Percentiles rank a stretch among this genome's conserved stretches.
Conservation (phyloP, 1,284 basidiomycete genomes). For the Malassezia pachydermatis region DNA sequence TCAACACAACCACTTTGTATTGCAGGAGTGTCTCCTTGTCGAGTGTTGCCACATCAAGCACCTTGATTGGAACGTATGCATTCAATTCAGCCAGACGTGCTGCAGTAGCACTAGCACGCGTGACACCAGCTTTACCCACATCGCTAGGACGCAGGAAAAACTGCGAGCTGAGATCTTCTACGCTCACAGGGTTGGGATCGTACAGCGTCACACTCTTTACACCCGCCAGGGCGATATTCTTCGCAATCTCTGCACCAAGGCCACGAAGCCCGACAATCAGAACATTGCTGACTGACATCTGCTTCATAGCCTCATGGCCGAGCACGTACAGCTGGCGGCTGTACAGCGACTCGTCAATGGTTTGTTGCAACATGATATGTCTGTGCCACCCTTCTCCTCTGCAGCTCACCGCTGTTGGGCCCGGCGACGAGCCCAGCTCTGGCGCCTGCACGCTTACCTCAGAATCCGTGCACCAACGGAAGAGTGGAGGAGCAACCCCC, state of each 20-base stretch:
- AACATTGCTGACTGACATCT: slow-evolving; percentile 93
- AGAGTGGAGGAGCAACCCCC: too few species aligned
- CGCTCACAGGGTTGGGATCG: slow-evolving; percentile 75
- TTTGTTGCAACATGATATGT: slow-evolving; percentile 7
- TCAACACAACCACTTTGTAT: slow-evolving; percentile 68
- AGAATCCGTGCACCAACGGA: too few species aligned
- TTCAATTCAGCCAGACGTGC: slow-evolving; percentile 91
- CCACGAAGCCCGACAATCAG: slow-evolving; percentile 87
- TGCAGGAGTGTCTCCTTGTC: slow-evolving; percentile 27
- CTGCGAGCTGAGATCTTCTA: slow-evolving; percentile 85
- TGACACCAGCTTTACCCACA: slow-evolving; percentile 60
- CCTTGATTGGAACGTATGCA: slow-evolving; percentile 83
- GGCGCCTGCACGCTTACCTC: slow-evolving; percentile 1
- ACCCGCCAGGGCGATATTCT: slow-evolving; percentile 88
- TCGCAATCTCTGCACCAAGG: slow-evolving; percentile 88
- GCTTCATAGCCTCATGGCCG: slow-evolving; percentile 72
- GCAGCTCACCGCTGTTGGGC: too few species aligned
- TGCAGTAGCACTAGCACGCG: slow-evolving; percentile 71
- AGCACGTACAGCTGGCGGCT: slow-evolving; percentile 47
- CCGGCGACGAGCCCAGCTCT: neutral
- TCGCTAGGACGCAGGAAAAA: slow-evolving; percentile 88
- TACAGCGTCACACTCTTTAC: slow-evolving; percentile 96
- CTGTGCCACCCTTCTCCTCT: too few species aligned
- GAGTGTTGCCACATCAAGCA: slow-evolving; percentile 49
- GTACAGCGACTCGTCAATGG: slow-evolving; percentile 38